Evolutionary conservation across 2,329 filamentous ascomycete species (phyloP).

Genomic region (Botrytis cinerea): DNA sequence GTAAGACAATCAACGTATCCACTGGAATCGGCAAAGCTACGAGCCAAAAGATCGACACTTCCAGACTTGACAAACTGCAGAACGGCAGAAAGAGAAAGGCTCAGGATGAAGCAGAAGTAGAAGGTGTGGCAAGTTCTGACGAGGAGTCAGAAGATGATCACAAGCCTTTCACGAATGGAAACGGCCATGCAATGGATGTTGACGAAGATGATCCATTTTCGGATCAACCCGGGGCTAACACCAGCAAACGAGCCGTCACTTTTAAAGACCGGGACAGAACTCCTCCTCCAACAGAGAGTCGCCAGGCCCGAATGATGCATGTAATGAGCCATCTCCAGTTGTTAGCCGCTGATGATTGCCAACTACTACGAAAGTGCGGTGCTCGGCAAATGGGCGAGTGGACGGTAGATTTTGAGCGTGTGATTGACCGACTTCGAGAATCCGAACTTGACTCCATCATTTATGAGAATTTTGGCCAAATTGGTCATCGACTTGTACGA

Average conservation of each 20-base stretch:
- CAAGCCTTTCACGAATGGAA: slow-evolving; percentile 26
- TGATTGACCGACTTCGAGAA: slow-evolving; percentile 71
- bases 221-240: slow-evolving; percentile 9
- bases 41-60: slow-evolving; percentile 50
- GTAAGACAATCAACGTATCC: slow-evolving; percentile 54
- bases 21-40: slow-evolving; percentile 59
- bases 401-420: slow-evolving; percentile 77
- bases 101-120: slow-evolving; percentile 34
- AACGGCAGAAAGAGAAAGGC: slow-evolving; percentile 36
- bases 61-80: slow-evolving; percentile 53
- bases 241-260: slow-evolving; percentile 45
- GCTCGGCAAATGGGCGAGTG: slow-evolving; percentile 68
- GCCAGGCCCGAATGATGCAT: slow-evolving; percentile 53
- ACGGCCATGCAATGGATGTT: slow-evolving; percentile 25
- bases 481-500: slow-evolving; percentile 79
- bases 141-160: slow-evolving; percentile 31
- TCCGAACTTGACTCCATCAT: slow-evolving; percentile 81
- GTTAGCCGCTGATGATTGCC: slow-evolving; percentile 67
- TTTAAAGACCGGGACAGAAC: slow-evolving; percentile 50
- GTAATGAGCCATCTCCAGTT: slow-evolving; percentile 74
- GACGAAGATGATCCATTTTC: slow-evolving; percentile 33
- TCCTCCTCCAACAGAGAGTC: slow-evolving; percentile 19
- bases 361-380: slow-evolving; percentile 69
- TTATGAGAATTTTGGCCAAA: slow-evolving; percentile 71
- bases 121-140: slow-evolving; percentile 35